A percentile compares a stretch with the other conserved stretches of the same genome.
Conservation (phyloP, 202 grass and related monocot genomes). For the Eragrostis tef region DNA sequence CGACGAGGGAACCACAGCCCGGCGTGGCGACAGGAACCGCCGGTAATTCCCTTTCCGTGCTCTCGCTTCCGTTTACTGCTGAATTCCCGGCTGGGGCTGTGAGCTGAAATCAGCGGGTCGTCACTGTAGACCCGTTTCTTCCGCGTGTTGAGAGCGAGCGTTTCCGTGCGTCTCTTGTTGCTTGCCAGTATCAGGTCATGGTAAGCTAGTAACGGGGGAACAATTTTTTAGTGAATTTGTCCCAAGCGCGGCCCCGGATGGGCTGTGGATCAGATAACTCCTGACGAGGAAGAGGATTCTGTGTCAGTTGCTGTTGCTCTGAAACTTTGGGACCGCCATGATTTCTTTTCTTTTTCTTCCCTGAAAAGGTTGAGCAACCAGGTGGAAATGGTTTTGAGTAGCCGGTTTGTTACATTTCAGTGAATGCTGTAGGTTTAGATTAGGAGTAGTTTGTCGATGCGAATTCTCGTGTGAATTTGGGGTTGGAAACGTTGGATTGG, state of each 20-base stretch:
- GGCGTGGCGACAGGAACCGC: neutral
- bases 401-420: neutral
- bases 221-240: neutral
- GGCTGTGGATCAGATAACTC: neutral
- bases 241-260: too few relatives aligned
- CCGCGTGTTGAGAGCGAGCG: too few relatives aligned
- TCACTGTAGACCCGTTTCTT: too few relatives aligned
- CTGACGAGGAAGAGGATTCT: neutral
- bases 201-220: neutral
- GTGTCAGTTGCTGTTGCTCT: neutral
- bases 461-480: neutral
- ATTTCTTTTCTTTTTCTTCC: neutral
- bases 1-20: neutral
- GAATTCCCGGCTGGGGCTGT: too few relatives aligned
- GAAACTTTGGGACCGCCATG: neutral
- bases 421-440: neutral
- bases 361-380: neutral
- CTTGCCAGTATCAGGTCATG: neutral
- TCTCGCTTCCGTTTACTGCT: neutral
- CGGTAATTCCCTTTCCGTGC: slow-evolving; percentile 9
- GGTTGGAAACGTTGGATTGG: neutral
- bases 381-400: neutral
- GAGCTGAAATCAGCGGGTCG: neutral
- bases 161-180: neutral
- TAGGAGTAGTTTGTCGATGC: neutral